A percentile compares a stretch with the other conserved stretches of the same genome.
These are phyloP conservation scores for Candolleomyces eurysporus DNA, from an alignment of 768 basidiomycete genomes.

Conservation along the genomic window DNA sequence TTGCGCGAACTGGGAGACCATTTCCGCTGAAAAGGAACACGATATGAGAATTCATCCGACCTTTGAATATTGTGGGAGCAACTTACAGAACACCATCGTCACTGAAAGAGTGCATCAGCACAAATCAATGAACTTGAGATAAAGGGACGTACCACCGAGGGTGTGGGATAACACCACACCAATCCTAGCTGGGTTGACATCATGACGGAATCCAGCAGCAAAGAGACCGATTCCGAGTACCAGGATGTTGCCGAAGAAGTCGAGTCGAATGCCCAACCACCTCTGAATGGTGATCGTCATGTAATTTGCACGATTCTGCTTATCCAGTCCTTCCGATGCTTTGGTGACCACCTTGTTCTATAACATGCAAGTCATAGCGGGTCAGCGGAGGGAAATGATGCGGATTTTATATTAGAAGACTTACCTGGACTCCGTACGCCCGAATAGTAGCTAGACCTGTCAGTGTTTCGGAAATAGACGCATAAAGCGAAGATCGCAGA, in stretches of 20 bases:
- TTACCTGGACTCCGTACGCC: constrained; percentile 40
- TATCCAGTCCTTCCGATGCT: constrained; percentile 53
- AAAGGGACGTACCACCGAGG: constrained; percentile 37
- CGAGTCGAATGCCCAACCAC: constrained; percentile 63
- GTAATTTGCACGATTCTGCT: constrained; percentile 62
- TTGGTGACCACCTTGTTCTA: constrained; percentile 36
- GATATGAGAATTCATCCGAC: background rate
- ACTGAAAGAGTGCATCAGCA: constrained; percentile 25
- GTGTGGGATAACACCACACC: constrained; percentile 56
- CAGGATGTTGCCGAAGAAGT: constrained; percentile 65
- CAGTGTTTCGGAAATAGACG: constrained; percentile 51
- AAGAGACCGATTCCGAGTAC: constrained; percentile 71
- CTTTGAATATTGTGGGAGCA: background rate
- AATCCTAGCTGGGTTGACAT: constrained; percentile 40
- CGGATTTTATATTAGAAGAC: constrained; percentile 4
- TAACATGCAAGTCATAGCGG: too few relatives aligned
- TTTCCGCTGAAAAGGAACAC: constrained; percentile 38
- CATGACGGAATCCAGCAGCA: constrained; percentile 56
- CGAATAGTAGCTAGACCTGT: too few relatives aligned
- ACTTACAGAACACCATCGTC: constrained; percentile 46
- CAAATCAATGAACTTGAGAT: background rate
- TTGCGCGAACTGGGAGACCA: constrained; percentile 54
- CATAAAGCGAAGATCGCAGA: constrained; percentile 56
- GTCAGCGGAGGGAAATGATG: too few relatives aligned
- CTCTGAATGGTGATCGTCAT: constrained; percentile 65